Evolutionary conservation across 371 early-diverging fungal genomes (phyloP).

Genomic region (Paraphysoderma sedebokerense): DNA sequence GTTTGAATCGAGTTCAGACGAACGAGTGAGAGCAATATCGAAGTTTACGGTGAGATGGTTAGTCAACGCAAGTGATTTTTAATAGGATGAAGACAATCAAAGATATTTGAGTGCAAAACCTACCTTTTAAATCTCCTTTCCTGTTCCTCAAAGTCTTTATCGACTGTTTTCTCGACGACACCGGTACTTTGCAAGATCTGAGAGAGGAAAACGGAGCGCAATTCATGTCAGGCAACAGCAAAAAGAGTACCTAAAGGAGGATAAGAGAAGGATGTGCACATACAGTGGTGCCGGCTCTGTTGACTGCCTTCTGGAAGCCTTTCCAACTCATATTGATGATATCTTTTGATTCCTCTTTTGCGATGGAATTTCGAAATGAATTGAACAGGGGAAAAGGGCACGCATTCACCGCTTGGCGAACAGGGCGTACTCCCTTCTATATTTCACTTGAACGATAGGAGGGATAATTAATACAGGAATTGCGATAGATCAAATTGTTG

Average conservation of each 20-base stretch:
- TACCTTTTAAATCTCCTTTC: conserved; percentile 61
- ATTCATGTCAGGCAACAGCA: neutral
- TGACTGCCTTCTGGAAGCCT: conserved; percentile 69
- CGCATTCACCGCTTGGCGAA: no score
- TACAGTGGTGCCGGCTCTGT: conserved; percentile 61
- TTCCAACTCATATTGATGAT: no score
- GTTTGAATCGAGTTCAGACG: conserved; percentile 2
- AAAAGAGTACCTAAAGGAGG: conserved; percentile 3
- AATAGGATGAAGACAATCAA: neutral
- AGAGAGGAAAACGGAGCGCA: neutral
- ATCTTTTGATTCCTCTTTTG: no score
- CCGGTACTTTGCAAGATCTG: conserved; percentile 55
- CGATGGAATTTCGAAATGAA: no score
- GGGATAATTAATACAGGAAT: no score
- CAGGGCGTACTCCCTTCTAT: no score
- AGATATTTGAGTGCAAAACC: no score
- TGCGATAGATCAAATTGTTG: no score
- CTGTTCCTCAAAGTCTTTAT: conserved; percentile 74
- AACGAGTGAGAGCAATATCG: neutral
- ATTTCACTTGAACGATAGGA: no score
- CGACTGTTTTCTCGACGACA: conserved; percentile 54
- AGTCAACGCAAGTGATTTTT: conserved; percentile 2
- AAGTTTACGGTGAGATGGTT: neutral
- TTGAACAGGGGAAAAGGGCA: no score
- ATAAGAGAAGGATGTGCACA: no score